Conservation (phyloP, 495 filamentous ascomycete genomes). For the Penicillium bovifimosum region DNA sequence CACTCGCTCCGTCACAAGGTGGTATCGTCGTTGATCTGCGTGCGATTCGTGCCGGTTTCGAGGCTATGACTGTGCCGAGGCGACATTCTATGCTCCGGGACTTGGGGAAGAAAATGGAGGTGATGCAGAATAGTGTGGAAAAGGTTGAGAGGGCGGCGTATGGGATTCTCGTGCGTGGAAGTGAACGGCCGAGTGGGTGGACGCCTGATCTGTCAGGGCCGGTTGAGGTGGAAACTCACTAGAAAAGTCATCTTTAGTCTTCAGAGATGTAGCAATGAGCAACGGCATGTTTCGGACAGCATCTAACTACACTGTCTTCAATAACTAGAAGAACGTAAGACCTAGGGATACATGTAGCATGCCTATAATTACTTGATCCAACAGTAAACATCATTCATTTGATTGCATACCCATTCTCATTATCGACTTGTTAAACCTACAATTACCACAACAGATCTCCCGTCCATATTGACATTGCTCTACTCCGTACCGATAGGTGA, state of each 20-base stretch:
- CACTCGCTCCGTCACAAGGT: slow-evolving; percentile 23
- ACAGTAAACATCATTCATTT: neutral
- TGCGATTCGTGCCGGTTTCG: slow-evolving; percentile 64
- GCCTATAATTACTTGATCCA: too few relatives aligned
- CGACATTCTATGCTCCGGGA: slow-evolving; percentile 50
- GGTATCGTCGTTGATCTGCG: slow-evolving; percentile 69
- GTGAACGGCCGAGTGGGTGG: slow-evolving; percentile 89
- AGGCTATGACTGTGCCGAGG: slow-evolving; percentile 55
- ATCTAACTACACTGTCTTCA: too few relatives aligned
- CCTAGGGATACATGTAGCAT: too few relatives aligned
- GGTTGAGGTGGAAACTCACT: slow-evolving; percentile 43
- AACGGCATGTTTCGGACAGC: neutral
- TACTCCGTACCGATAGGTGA: neutral
- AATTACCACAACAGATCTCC: neutral
- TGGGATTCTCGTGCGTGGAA: slow-evolving; percentile 76
- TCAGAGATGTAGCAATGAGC: neutral
- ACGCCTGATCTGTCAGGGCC: slow-evolving; percentile 66
- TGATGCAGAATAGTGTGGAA: slow-evolving; percentile 81
- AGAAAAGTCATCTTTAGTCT: neutral
- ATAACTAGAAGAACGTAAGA: too few relatives aligned
- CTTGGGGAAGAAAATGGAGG: slow-evolving; percentile 72
- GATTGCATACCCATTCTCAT: neutral
- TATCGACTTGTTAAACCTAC: neutral
- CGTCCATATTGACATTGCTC: slow-evolving; percentile 2
- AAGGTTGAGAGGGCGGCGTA: slow-evolving; percentile 93